Evolutionary conservation across 148 eudicot species (phyloP), one percentile per base, ranked within the genome.

Genomic region (Persicaria maculosa): DNA sequence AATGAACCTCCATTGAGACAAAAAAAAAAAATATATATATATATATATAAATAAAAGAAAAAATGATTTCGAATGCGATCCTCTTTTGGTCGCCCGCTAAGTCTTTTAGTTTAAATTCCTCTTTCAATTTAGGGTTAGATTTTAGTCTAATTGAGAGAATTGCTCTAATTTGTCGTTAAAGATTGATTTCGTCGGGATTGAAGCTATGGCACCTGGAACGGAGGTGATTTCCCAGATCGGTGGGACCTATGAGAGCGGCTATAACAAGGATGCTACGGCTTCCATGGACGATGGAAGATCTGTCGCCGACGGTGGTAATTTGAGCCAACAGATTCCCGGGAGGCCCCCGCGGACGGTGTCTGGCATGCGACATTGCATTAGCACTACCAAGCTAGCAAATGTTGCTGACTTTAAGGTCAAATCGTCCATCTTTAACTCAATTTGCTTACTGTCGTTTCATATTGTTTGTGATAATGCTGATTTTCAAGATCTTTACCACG

Each of bases 301-400:
- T 48, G 52, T 7, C 17, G 16, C 65, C 22, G 73, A 48, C 14
- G 40, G 31, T 1, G 78, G 68, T 75, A 46, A 40, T 68, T 8
- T 64, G 10, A 40, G 47, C 73, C 72, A 67, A 48, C 73, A 45
- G 72, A 43, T 14, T 31, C 43, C 78, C 46, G 62, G 73, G 8
- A 75, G 50, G 48, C 78, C 78, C 5, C 78, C 78, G 10, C 67
- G 72, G 45, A 59, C 50, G 47, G 65, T 55, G 44, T 19, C 58
- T 4, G 22, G 67, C 43, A 74, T 61, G 77, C 69, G 77, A 68
- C 77, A 74, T 74, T 74, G 78, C 61, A 67, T 68, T 44, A 68
- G 61, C 64, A 53, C 78, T 36, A 52, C 72, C 59, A 75, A 70
- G 59, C 78, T 65, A 5, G 64, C 46, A 44, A 68, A 67, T 50